These are phyloP conservation scores for Rhizophagus prolifer DNA, from an alignment of 192 early-diverging fungal genomes.

Conservation along the genomic window DNA sequence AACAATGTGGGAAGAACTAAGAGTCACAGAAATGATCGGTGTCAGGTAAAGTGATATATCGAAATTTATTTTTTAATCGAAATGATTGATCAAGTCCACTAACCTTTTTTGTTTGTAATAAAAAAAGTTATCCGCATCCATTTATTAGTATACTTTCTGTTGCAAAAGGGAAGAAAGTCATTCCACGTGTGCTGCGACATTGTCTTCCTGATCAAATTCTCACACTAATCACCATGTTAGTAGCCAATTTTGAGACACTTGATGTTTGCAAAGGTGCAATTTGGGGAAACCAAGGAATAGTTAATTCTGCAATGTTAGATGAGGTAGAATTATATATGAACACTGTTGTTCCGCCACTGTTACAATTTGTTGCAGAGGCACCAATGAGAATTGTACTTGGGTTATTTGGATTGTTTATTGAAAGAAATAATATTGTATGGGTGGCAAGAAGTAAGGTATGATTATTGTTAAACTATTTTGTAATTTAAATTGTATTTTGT, in stretches of 20 bases:
- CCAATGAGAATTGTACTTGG: conserved; percentile 81
- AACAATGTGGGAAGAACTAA: conserved; percentile 65
- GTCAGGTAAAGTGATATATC: conserved; percentile 46
- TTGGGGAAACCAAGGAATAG: conserved; percentile 32
- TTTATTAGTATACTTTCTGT: conserved; percentile 81
- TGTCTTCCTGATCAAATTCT: conserved; percentile 77
- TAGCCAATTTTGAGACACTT: conserved; percentile 72
- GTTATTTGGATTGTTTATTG: conserved; percentile 79
- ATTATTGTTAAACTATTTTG: background rate
- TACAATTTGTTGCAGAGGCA: conserved; percentile 78
- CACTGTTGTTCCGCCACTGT: conserved; percentile 81
- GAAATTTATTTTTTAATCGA: background rate
- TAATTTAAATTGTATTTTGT: conserved; percentile 6
- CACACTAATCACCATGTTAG: conserved; percentile 71
- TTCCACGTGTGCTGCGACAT: conserved; percentile 80
- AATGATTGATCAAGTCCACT: background rate
- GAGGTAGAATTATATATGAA: conserved; percentile 87
- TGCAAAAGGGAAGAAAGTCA: conserved; percentile 87
- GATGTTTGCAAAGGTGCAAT: conserved; percentile 62
- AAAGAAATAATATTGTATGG: conserved; percentile 87
- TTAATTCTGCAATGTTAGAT: conserved; percentile 46
- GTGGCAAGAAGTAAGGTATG: conserved; percentile 72
- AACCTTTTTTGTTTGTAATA: background rate
- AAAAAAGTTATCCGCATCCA: conserved; percentile 75
- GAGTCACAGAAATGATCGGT: conserved; percentile 57